Base-by-base conservation (phyloP, 179 eudicot species). In the Spergularia azorica region DNA sequence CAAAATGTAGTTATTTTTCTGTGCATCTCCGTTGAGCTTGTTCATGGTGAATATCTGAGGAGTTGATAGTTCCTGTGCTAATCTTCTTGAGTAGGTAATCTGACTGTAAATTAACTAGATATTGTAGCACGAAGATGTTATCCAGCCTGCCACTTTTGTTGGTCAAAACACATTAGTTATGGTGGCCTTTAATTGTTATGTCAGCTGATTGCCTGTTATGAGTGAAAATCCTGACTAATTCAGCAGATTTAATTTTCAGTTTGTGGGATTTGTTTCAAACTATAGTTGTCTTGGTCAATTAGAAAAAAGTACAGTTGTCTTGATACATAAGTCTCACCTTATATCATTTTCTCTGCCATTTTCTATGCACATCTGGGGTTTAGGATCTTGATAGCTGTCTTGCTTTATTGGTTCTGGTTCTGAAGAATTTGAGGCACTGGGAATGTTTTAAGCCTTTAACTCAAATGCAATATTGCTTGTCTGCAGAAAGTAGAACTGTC, bases 401-500 rank as follows among this genome's bases (percentile, higher is more conserved):
- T 64, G 59, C 67, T 52, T 59, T 46, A 11, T 66, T 41, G 54
- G 51, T 57, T 72, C 64, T 52, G 41, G 65, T n/a, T 21, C 18
- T 58, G 9, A n/a, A 67, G n/a, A 14, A 8, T 26, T 54, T 11
- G 43, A 56, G 5, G 58, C 20, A 15, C 41, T 50, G 61, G 21
- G 17, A 11, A 48, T 59, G 39, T 77, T 66, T 32, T 77, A 9
- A 26, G 6, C 61, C 15, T 18, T 71, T 39, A 38, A 60, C 36
- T 60, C 32, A 57, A 60, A 18, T 65, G 32, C 15, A 70, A 36
- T 48, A 11, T 65, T 75, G 7, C n/a, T 58, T 57, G 36, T 66
- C 77, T 80, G 62, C 90, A 92, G 93, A 88, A 76, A 81, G 83
- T 70, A 85, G 72, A 82, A 78, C 71, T 64, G 83, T 79, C 68